phyloP scores from a whole-genome alignment of 495 filamentous ascomycete genomes.

The Darksidea phi region DNA sequence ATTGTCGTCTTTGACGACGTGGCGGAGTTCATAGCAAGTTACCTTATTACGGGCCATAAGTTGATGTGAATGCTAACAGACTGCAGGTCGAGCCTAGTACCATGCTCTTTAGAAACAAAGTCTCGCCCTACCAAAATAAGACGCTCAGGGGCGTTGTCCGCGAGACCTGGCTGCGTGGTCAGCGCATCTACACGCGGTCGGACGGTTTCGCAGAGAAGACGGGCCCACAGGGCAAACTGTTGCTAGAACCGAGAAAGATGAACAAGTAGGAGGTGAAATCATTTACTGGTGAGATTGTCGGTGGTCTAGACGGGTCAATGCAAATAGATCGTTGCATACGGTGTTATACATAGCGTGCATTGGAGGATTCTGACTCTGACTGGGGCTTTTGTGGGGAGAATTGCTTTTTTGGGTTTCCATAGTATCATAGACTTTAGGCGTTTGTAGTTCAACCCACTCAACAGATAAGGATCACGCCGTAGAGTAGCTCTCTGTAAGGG shows the following conservation, averaged over 20 bases:
- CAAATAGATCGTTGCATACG: no score
- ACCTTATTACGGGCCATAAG: not conserved
- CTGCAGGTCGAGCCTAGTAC: constrained; percentile 39
- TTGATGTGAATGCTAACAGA: not conserved
- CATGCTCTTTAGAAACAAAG: constrained; percentile 96
- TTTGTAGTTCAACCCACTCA: no score
- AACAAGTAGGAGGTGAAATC: constrained; percentile 3
- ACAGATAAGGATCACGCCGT: no score
- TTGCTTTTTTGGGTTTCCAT: no score
- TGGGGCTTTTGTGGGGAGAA: no score
- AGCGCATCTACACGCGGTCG: constrained; percentile 65
- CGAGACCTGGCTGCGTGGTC: constrained; percentile 88
- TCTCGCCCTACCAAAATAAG: constrained; percentile 87
- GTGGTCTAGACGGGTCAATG: no score
- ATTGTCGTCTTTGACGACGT: constrained; percentile 88
- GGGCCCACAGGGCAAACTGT: constrained; percentile 57
- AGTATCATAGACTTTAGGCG: no score
- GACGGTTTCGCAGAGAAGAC: constrained; percentile 60
- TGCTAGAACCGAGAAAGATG: constrained; percentile 57
- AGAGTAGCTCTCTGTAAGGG: no score
- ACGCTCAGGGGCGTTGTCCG: constrained; percentile 74
- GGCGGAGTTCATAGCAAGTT: constrained; percentile 66
- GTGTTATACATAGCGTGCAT: no score
- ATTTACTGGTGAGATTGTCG: no score
- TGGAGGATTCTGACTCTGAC: no score